Percentiles rank a stretch among this genome's conserved stretches.
Evolutionary conservation across 225 moss, liverwort and hornwort species (phyloP).

Genomic region (Antitrichia curtipendula): DNA sequence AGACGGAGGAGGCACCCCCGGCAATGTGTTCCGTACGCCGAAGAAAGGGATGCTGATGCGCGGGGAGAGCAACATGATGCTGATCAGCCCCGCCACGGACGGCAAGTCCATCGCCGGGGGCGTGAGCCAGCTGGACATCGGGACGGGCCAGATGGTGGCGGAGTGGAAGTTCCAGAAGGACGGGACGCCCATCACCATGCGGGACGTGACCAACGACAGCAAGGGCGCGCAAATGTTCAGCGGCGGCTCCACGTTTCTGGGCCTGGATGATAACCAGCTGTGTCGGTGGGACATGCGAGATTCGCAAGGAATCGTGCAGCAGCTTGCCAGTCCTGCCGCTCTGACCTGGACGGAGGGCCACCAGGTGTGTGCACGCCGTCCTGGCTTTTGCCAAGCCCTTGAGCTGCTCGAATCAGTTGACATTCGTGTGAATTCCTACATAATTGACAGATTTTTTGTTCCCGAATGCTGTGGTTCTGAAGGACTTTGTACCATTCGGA

Average conservation of each 20-base stretch:
- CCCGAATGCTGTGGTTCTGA: not conserved
- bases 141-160: constrained; percentile 66
- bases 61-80: constrained; percentile 90
- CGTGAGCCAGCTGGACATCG: constrained; percentile 85
- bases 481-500: not conserved
- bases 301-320: constrained; percentile 76
- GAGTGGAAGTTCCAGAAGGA: constrained; percentile 96
- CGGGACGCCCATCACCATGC: constrained; percentile 76
- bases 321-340: constrained; percentile 63
- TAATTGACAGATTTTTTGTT: not conserved
- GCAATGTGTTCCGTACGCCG: constrained; percentile 45
- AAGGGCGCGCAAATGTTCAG: constrained; percentile 69
- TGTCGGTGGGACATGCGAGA: constrained; percentile 96
- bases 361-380: constrained; percentile 14
- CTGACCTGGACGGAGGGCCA: constrained; percentile 84
- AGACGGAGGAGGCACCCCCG: constrained; percentile 5
- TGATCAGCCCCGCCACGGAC: constrained; percentile 57
- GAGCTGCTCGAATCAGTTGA: not conserved
- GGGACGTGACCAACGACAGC: constrained; percentile 82
- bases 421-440: not conserved
- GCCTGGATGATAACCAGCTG: constrained; percentile 79
- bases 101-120: constrained; percentile 49
- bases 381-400: not conserved
- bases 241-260: constrained; percentile 63
- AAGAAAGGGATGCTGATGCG: constrained; percentile 89